Conservation (phyloP, 108 stramenopile genomes). For the Nannochloropsis salina region DNA sequence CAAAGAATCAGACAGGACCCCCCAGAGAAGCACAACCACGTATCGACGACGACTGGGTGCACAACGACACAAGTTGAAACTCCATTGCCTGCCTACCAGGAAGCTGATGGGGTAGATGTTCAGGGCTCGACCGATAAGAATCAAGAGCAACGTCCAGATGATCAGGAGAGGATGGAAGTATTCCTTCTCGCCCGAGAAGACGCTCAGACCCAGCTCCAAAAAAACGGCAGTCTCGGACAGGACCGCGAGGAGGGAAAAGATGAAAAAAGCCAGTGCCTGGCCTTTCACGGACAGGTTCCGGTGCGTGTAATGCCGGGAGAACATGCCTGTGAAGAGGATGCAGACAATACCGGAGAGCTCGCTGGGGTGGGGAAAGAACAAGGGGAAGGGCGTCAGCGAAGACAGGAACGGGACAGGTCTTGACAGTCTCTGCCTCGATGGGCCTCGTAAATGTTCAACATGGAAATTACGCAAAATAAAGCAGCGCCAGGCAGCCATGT, state of each 20-base stretch:
- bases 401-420: neutral
- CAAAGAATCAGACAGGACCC: neutral
- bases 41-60: neutral
- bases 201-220: slow-evolving; percentile 69
- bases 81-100: neutral
- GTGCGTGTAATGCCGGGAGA: slow-evolving; percentile 68
- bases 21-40: neutral
- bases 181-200: slow-evolving; percentile 49
- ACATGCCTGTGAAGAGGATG: slow-evolving; percentile 79
- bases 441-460: neutral
- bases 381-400: neutral
- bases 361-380: neutral
- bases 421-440: neutral
- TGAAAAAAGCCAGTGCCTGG: neutral
- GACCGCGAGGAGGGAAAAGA: slow-evolving; percentile 7
- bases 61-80: neutral
- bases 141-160: slow-evolving; percentile 58
- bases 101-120: slow-evolving; percentile 63
- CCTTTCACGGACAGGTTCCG: slow-evolving; percentile 12
- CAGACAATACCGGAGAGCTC: slow-evolving; percentile 78
- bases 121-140: slow-evolving; percentile 62
- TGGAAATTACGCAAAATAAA: neutral
- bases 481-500: neutral
- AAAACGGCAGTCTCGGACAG: slow-evolving; percentile 70
- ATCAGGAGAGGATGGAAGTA: slow-evolving; percentile 56